phyloP scores from a whole-genome alignment of 345 rosid species.

The Gossypium turneri region DNA sequence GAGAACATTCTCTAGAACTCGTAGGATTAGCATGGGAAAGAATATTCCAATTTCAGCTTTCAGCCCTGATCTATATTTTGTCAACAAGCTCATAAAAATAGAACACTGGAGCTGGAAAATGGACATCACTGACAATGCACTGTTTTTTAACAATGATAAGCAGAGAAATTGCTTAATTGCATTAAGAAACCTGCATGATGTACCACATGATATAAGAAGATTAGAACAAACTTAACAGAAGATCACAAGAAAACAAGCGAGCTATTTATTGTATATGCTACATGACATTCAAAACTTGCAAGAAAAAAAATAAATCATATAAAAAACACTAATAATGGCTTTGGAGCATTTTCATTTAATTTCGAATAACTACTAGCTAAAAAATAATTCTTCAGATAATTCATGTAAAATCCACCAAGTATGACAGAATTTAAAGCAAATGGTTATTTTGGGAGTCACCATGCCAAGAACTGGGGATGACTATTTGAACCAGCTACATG shows the following conservation, averaged over 20 bases:
- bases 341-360: constrained; percentile 1
- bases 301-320: neutral
- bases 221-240: neutral
- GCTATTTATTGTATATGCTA: neutral
- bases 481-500: neutral
- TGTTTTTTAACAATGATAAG: constrained; percentile 88
- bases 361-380: neutral
- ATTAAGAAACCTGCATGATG: constrained; percentile 71
- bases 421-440: neutral
- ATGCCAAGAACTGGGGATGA: neutral
- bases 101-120: constrained; percentile 95
- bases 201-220: constrained; percentile 15
- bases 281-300: neutral
- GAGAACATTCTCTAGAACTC: constrained; percentile 93
- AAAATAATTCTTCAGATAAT: neutral
- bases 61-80: constrained; percentile 76
- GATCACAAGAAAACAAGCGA: neutral
- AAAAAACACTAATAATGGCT: neutral
- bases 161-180: constrained; percentile 86
- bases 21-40: constrained; percentile 91
- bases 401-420: neutral
- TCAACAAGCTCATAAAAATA: constrained; percentile 66
- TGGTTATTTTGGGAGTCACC: neutral
- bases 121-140: constrained; percentile 90
- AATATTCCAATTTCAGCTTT: constrained; percentile 93